Base-by-base conservation (phyloP, 1,284 basidiomycete genomes). In the Leucoagaricus sp. region DNA sequence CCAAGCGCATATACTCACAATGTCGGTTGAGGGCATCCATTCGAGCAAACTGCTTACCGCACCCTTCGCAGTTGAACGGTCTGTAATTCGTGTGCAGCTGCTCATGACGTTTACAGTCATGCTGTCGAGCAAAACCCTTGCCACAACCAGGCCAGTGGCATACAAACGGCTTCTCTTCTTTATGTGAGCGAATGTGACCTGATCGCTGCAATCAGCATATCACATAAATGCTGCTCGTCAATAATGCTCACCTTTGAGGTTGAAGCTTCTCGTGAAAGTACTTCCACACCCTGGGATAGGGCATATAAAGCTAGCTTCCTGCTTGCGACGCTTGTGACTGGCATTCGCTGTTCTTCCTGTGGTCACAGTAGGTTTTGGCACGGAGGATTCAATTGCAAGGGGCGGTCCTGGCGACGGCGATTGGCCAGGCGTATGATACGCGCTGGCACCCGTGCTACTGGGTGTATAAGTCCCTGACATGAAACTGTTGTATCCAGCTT, bases 101-200 rank as follows among this genome's bases (percentile, higher is more conserved):
- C 67, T 93, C 89, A 63, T 93, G 91, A 2, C 90, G 80, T 67
- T 91, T 93, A 72, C 89, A 92, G 67, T 93, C 91, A 64, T 93
- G 89, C 69, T 91, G 89, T 56, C 89, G 71, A n/a, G 90, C 89
- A 60, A 93, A 93, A 34, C 88, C 87, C 72, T 91, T 92, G 49
- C 83, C 86, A 65, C 91, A 93, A 17, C 89, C 90, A 0, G 91
- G 89, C 88, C 89, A 93, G 66, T 89, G 87, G 75, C 91, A 93
- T 65, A 85, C 81, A 77, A 89, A 93, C 25, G 90, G 90, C 61
- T 90, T 85, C 70, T 93, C 90, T 67, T 91, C 87, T 49, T 87
- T 89, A 63, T 93, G 91, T n/a, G 87, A 89, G 34, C 89, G 86
- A 64, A 93, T 78, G 65, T 93, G 91, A 21, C 86, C 87, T 67